A percentile compares a stretch with the other conserved stretches of the same genome.
phyloP scores from a whole-genome alignment of 2,329 filamentous ascomycete genomes.

The Fusarium papillatum region DNA sequence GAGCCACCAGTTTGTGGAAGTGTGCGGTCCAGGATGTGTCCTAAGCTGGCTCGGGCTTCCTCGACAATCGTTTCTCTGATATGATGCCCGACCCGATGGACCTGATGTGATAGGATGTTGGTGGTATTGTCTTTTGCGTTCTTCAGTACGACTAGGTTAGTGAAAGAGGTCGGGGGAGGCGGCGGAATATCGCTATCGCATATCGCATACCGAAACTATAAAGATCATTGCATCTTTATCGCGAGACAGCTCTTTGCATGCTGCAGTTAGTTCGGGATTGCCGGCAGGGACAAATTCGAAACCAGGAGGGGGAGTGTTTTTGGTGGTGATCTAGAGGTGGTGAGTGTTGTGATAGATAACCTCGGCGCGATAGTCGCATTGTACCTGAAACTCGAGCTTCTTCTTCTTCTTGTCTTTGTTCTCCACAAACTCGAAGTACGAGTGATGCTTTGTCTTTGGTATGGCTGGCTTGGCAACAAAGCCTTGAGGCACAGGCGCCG shows the following conservation, averaged over 20 bases:
- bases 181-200: not conserved
- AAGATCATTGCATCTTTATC: slow-evolving; percentile 74
- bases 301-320: slow-evolving; percentile 67
- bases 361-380: slow-evolving; percentile 35
- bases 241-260: slow-evolving; percentile 75
- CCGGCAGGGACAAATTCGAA: slow-evolving; percentile 75
- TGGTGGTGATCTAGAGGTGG: slow-evolving; percentile 63
- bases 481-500: slow-evolving; percentile 49
- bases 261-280: slow-evolving; percentile 70
- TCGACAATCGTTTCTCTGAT: slow-evolving; percentile 71
- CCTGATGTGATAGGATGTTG: slow-evolving; percentile 62
- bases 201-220: slow-evolving; percentile 71
- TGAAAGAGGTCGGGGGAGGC: not conserved
- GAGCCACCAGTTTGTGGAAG: slow-evolving; percentile 43
- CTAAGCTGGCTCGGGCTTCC: slow-evolving; percentile 57
- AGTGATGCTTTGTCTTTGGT: slow-evolving; percentile 68
- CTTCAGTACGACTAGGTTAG: slow-evolving; percentile 39
- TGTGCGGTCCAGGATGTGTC: slow-evolving; percentile 40
- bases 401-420: slow-evolving; percentile 75
- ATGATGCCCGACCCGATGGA: slow-evolving; percentile 73
- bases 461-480: slow-evolving; percentile 55
- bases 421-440: slow-evolving; percentile 74
- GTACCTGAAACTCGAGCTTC: slow-evolving; percentile 74
- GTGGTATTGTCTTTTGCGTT: slow-evolving; percentile 45
- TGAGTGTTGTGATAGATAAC: slow-evolving; percentile 45